These are phyloP conservation scores for Flaveria trinervia DNA, from an alignment of 129 eudicot species.

Conservation along the genomic window DNA sequence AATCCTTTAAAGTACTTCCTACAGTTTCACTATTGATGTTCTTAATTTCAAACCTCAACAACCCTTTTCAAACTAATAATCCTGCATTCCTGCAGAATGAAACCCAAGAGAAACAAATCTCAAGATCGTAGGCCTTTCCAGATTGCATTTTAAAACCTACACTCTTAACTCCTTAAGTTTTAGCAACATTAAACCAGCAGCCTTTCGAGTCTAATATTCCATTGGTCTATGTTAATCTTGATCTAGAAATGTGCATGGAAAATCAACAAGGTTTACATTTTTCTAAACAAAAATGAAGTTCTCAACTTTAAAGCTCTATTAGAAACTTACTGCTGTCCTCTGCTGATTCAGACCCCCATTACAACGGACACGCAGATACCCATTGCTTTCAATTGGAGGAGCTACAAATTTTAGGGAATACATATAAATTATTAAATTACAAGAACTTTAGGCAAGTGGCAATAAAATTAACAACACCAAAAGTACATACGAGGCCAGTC, in stretches of 20 bases:
- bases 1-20: not conserved
- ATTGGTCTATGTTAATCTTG: conserved; percentile 6
- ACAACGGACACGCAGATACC: conserved; percentile 94
- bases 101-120: not conserved
- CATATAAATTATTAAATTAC: not conserved
- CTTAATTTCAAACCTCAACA: not conserved
- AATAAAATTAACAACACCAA: not conserved
- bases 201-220: not conserved
- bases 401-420: conserved; percentile 48
- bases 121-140: not conserved
- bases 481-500: conserved; percentile 76
- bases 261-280: not conserved
- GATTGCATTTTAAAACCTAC: conserved; percentile 3
- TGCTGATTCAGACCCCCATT: conserved; percentile 98
- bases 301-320: conserved; percentile 6
- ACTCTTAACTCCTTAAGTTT: not conserved
- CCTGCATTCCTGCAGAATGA: not conserved
- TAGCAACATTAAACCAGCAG: not conserved
- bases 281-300: not conserved
- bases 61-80: not conserved
- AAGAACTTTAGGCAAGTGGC: conserved; percentile 10
- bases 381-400: conserved; percentile 80
- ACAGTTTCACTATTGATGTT: not conserved
- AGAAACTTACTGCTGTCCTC: conserved; percentile 79
- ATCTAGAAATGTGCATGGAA: conserved; percentile 9